Conservation (phyloP, 495 filamentous ascomycete species). For the Xylaria acuta region DNA sequence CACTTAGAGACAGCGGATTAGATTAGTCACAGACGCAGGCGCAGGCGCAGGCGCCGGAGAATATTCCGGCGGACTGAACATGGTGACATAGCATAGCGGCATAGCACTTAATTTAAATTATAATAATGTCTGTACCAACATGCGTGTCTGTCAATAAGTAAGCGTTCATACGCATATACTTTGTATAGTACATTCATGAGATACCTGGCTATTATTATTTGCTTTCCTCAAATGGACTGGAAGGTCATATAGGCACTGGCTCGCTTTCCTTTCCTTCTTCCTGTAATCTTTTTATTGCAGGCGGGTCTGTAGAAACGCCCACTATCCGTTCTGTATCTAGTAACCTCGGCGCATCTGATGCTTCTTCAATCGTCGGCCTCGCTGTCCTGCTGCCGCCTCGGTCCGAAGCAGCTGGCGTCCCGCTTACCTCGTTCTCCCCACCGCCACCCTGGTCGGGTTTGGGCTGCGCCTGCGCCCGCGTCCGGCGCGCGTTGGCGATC, state of each 20-base stretch:
- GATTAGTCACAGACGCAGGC: conserved; percentile 16
- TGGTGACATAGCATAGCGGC: conserved; percentile 5
- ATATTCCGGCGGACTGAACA: conserved; percentile 19
- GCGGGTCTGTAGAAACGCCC: not conserved
- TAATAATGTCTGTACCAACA: not conserved
- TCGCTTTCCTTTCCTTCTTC: not conserved
- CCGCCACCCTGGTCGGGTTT: conserved; percentile 2
- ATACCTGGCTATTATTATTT: not conserved
- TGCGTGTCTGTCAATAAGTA: not conserved
- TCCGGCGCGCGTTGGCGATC: conserved; percentile 70
- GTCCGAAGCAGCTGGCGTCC: not conserved
- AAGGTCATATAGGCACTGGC: conserved; percentile 1
- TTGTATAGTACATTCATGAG: not conserved
- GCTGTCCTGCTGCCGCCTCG: not conserved
- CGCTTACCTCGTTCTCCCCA: not conserved
- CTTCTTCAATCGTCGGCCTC: not conserved
- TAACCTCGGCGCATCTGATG: not conserved
- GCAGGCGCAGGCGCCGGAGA: too few species aligned
- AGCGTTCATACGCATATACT: conserved; percentile 16
- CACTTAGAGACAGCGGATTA: conserved; percentile 20
- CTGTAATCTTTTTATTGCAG: not conserved
- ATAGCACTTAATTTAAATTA: not conserved
- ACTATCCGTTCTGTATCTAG: not conserved
- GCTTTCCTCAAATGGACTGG: not conserved
- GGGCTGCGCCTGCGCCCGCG: conserved; percentile 43